Conservation (phyloP, 176 grass and related monocot genomes). For the Tillandsia leiboldiana region DNA sequence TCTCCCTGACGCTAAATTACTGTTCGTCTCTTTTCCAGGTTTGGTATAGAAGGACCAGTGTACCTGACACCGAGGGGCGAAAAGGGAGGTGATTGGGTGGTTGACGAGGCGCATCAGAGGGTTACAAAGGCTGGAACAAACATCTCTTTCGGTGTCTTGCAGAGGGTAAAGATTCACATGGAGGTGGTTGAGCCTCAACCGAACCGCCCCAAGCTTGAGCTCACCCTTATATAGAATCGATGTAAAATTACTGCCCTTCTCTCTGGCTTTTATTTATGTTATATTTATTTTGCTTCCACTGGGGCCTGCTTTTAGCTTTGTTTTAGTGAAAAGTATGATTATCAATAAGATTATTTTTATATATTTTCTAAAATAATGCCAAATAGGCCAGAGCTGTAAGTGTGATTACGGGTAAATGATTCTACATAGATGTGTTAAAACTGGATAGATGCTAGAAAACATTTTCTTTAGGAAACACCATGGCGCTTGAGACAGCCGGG, state of each 20-base stretch:
- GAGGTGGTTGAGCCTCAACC: conserved; percentile 95
- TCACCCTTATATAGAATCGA: conserved; percentile 56
- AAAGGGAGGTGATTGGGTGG: conserved; percentile 70
- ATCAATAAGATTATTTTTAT: too few relatives aligned
- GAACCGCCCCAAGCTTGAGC: conserved; percentile 88
- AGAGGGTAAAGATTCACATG: conserved; percentile 85
- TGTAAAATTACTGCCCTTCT: conserved; percentile 2
- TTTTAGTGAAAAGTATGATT: background rate
- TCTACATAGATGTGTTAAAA: too few relatives aligned
- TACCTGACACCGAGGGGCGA: conserved; percentile 74
- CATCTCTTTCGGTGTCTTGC: conserved; percentile 49
- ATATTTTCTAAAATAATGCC: too few relatives aligned
- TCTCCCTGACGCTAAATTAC: background rate
- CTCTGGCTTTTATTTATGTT: conserved; percentile 7
- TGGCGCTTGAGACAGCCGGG: too few relatives aligned
- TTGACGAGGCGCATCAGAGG: conserved; percentile 88
- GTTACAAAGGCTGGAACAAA: conserved; percentile 60
- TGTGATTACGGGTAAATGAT: too few relatives aligned
- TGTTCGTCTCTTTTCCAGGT: conserved; percentile 24
- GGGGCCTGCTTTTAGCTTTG: background rate
- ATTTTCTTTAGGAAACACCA: too few relatives aligned
- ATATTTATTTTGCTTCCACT: background rate
- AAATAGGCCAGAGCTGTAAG: too few relatives aligned
- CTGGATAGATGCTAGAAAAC: too few relatives aligned
- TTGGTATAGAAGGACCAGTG: conserved; percentile 91